Evolutionary conservation across 805 yeast genomes (phyloP), one percentile per base, ranked within the genome.

Genomic region (Metschnikowia lachancei): DNA sequence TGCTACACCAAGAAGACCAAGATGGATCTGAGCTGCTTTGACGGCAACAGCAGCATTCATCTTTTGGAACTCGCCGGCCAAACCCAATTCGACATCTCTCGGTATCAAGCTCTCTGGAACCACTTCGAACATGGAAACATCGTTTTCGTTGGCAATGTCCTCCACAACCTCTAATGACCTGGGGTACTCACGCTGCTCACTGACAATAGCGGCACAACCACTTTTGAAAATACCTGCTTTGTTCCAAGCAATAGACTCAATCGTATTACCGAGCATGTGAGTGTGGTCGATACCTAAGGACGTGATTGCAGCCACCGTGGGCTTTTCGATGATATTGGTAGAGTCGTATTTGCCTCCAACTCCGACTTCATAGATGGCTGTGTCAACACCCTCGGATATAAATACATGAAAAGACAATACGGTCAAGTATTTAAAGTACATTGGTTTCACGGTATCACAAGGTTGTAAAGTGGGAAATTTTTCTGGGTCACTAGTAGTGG

Each of bases 291-390:
- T 85, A 0, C 98, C 99, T 50, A 94, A 67, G 5, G 92, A 77
- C 2, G 94, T 71, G 14, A 94, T 84, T 32, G 95, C 99, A 39
- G 96, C 83, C 1, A 82, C 91, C 0, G 87, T 78, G 16, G 99
- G 98, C 36, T 74, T 69, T 36, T 75, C 81, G 40, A 94, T 79
- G 2, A 94, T 78, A 62, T 94, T 94, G 11, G 99, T 94, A n/a
- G 97, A 88, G 65, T 94, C 99, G 59, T 82, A 89, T 61, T 87
- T 95, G 6, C 99, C 99, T 24, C 99, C 99, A 39, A 94, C 96
- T 18, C 99, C 99, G 26, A 95, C 99, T 64, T 94, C 99, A 61
- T 87, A 90, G 32, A 94, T 84, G 11, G 98, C 97, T 30, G 96
- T 80, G 60, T 90, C 87, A n/a, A 94, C 91, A 1, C 87, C 85